Conservation (phyloP, 78 protist genomes). For the Chrysochromulina parva region DNA sequence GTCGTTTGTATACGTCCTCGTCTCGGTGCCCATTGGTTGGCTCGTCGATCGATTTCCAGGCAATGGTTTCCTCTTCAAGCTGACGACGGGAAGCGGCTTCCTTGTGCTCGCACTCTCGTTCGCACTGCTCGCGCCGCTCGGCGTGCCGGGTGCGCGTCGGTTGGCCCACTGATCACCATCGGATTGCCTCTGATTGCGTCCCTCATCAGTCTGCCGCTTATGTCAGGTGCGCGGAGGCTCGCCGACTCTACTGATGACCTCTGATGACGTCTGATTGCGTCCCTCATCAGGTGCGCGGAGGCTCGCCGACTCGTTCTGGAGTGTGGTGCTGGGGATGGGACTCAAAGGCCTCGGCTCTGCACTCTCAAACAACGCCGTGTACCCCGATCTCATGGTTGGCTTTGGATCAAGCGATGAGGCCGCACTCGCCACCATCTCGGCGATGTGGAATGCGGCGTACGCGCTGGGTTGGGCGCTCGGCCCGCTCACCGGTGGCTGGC, state of each 20-base stretch:
- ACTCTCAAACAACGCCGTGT: conserved; percentile 39
- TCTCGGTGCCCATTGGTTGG: background rate
- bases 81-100: background rate
- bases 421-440: conserved; percentile 4
- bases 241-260: no score
- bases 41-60: background rate
- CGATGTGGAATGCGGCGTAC: conserved; percentile 47
- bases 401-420: background rate
- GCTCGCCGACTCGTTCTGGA: background rate
- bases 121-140: conserved; percentile 17
- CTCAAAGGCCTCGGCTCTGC: conserved; percentile 42
- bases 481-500: conserved; percentile 1
- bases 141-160: no score
- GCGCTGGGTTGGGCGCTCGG: conserved; percentile 40
- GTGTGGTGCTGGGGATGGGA: background rate
- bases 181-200: no score
- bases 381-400: conserved; percentile 11
- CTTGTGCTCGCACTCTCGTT: background rate
- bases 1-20: conserved; percentile 9
- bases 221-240: no score
- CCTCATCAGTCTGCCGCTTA: no score
- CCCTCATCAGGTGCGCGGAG: no score
- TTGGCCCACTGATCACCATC: no score
- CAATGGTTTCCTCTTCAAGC: background rate
- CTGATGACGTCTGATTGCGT: no score